A percentile compares a stretch with the other conserved stretches of the same genome.
phyloP scores from a whole-genome alignment of 495 filamentous ascomycete species.

The Daldinia bambusicola region DNA sequence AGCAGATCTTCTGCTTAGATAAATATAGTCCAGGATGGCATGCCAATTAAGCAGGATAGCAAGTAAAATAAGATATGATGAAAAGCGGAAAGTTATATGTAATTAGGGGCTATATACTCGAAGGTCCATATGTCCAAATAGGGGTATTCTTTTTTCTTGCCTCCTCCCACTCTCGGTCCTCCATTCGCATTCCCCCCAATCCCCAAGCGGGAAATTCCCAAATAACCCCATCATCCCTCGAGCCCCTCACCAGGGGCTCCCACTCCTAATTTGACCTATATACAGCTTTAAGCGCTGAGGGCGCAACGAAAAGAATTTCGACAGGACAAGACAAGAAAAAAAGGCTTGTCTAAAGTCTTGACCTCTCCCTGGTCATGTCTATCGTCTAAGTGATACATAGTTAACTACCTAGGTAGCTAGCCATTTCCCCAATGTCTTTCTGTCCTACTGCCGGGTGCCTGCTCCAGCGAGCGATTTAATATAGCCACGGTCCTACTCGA shows the following conservation, averaged over 20 bases:
- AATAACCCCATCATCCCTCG: constrained; percentile 4
- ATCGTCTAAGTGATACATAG: neutral
- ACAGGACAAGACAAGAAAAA: too few relatives aligned
- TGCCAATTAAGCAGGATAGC: neutral
- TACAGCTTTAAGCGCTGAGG: neutral
- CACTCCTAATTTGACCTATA: neutral
- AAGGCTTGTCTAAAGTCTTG: neutral
- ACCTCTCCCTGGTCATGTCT: constrained; percentile 5
- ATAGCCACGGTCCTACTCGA: constrained; percentile 41
- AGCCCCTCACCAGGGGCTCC: neutral
- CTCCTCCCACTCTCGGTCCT: neutral
- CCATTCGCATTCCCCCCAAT: constrained; percentile 10
- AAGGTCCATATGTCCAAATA: constrained; percentile 12
- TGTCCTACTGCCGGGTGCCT: constrained; percentile 21
- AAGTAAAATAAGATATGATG: neutral
- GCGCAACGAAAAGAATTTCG: neutral
- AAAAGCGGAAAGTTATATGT: constrained; percentile 12
- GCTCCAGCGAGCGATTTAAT: constrained; percentile 22
- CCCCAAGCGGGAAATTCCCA: neutral
- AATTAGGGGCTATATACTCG: constrained; percentile 17
- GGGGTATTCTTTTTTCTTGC: constrained; percentile 9
- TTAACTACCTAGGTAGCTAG: too few relatives aligned
- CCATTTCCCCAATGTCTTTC: neutral
- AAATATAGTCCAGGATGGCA: neutral
- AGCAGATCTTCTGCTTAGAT: neutral